These are phyloP conservation scores for Populus alba DNA, from an alignment of 345 rosid genomes.

Conservation along the genomic window DNA sequence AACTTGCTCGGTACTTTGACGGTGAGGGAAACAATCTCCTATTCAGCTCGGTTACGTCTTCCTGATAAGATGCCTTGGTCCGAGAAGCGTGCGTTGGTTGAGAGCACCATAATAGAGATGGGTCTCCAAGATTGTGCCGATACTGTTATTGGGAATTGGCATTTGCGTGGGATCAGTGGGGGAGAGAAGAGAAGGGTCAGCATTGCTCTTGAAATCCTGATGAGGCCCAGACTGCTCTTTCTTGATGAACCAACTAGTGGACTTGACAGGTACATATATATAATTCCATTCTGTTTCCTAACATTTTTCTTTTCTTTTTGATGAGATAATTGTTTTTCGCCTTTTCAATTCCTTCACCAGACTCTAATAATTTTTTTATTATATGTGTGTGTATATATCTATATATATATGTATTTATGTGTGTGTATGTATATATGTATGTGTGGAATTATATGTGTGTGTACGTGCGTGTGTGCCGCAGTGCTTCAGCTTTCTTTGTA, in stretches of 20 bases:
- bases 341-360: too few relatives aligned
- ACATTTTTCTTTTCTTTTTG: neutral
- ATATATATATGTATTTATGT: too few relatives aligned
- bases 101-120: conserved; percentile 90
- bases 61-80: conserved; percentile 81
- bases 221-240: conserved; percentile 89
- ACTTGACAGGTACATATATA: conserved; percentile 62
- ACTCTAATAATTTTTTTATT: too few relatives aligned
- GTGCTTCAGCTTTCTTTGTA: conserved; percentile 96
- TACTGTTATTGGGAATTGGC: conserved; percentile 94
- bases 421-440: too few relatives aligned
- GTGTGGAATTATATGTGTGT: too few relatives aligned
- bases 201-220: conserved; percentile 90
- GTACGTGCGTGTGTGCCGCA: conserved; percentile 20
- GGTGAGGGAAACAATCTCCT: conserved; percentile 83
- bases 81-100: conserved; percentile 74
- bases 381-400: neutral
- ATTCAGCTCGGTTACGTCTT: conserved; percentile 80
- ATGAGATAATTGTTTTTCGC: too few relatives aligned
- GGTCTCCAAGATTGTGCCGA: conserved; percentile 94
- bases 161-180: conserved; percentile 87
- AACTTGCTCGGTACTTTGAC: conserved; percentile 90
- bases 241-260: conserved; percentile 98
- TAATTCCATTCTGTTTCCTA: neutral
- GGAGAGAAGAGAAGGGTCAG: conserved; percentile 93